Conservation (phyloP, 139 green algal species). For the Pseudopediastrum boryanum region DNA sequence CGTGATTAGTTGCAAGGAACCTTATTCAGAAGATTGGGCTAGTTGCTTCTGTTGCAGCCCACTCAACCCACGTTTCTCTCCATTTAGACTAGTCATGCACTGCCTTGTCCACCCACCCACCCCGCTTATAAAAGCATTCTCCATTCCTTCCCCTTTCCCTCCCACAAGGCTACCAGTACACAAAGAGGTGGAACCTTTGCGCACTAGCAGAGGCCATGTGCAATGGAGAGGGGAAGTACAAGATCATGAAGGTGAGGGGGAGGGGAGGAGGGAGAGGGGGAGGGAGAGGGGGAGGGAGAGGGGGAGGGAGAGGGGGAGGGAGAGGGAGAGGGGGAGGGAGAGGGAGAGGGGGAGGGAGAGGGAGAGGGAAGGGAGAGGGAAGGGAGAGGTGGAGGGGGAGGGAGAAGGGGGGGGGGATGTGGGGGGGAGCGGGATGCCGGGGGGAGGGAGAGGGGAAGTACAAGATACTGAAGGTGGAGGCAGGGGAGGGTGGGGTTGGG, state of each 20-base stretch:
- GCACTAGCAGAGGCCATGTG: slow-evolving; percentile 15
- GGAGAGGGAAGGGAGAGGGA: too few relatives aligned
- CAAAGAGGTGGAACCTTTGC: neutral
- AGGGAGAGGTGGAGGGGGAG: too few relatives aligned
- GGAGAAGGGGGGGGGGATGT: too few relatives aligned
- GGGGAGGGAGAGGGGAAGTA: neutral
- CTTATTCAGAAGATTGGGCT: neutral
- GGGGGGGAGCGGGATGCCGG: too few relatives aligned
- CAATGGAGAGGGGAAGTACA: slow-evolving; percentile 5
- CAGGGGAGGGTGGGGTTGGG: too few relatives aligned
- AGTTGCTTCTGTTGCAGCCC: neutral
- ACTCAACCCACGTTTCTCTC: neutral
- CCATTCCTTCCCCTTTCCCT: neutral
- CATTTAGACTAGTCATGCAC: neutral
- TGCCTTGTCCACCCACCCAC: neutral
- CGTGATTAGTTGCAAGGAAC: neutral
- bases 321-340: too few relatives aligned
- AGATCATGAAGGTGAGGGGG: slow-evolving; percentile 5
- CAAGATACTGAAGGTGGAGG: slow-evolving; percentile 9
- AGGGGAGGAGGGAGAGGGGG: too few relatives aligned
- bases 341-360: too few relatives aligned
- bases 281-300: too few relatives aligned
- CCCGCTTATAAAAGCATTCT: neutral
- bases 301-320: too few relatives aligned
- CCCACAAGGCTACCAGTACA: slow-evolving; percentile 23